Evolutionary conservation across 1,284 basidiomycete species (phyloP).

Genomic region (Leccinum subrobustum): DNA sequence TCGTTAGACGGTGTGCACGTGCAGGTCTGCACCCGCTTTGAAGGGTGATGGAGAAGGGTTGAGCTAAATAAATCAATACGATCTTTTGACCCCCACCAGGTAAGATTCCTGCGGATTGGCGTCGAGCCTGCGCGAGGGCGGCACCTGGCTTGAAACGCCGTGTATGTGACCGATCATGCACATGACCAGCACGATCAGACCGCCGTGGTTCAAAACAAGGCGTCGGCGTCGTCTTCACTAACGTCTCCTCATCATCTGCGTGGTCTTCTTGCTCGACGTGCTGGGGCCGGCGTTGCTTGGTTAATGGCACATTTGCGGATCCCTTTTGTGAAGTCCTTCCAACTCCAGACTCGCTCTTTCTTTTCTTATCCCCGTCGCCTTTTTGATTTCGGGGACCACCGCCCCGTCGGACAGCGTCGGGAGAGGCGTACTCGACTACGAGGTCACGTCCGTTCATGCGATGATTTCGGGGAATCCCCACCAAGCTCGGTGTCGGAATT

Average conservation of each 20-base stretch:
- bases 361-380: slow-evolving; percentile 18
- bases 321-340: slow-evolving; percentile 9
- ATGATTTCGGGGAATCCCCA: slow-evolving; percentile 52
- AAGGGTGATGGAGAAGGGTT: too few relatives aligned
- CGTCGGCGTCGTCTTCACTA: neutral
- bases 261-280: slow-evolving; percentile 2
- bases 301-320: neutral
- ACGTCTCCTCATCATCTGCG: neutral
- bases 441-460: slow-evolving; percentile 82
- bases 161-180: slow-evolving; percentile 2
- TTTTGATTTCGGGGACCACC: slow-evolving; percentile 32
- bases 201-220: neutral
- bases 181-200: slow-evolving; percentile 8
- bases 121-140: slow-evolving; percentile 86
- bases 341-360: neutral
- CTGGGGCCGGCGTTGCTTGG: slow-evolving; percentile 4
- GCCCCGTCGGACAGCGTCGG: slow-evolving; percentile 80
- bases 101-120: slow-evolving; percentile 84
- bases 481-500: too few relatives aligned
- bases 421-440: slow-evolving; percentile 85
- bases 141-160: slow-evolving; percentile 82
- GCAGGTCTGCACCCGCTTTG: too few relatives aligned
- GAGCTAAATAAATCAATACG: slow-evolving; percentile 47
- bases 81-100: slow-evolving; percentile 82
- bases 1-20: too few relatives aligned